These are phyloP conservation scores for Mycena vitilis DNA, from an alignment of 768 basidiomycete genomes.

Conservation along the genomic window DNA sequence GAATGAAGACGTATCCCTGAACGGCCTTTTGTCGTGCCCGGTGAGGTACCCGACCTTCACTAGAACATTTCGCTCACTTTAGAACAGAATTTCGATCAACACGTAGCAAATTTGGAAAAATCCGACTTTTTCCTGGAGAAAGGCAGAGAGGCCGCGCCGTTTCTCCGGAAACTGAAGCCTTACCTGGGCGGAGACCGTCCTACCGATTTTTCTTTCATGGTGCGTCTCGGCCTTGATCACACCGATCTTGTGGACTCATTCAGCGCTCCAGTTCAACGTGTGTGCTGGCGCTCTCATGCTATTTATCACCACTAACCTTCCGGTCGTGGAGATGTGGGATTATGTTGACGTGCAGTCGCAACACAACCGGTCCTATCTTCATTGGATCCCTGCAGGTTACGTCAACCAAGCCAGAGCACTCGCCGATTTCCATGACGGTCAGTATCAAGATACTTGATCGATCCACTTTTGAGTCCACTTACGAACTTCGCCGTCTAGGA, in stretches of 20 bases:
- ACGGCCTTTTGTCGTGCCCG: constrained; percentile 59
- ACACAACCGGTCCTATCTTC: constrained; percentile 60
- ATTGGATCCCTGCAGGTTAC: constrained; percentile 48
- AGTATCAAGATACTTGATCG: no score
- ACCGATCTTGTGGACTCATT: not conserved
- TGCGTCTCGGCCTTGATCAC: constrained; percentile 34
- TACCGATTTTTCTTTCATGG: constrained; percentile 55
- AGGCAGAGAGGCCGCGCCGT: constrained; percentile 48
- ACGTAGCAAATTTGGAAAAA: constrained; percentile 54
- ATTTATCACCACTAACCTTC: not conserved
- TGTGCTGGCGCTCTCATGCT: constrained; percentile 21
- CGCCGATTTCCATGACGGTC: constrained; percentile 68
- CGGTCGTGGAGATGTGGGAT: constrained; percentile 54
- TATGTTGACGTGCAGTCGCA: constrained; percentile 66
- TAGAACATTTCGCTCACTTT: not conserved
- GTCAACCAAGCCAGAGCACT: constrained; percentile 59
- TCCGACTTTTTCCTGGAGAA: constrained; percentile 52
- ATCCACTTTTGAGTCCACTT: no score
- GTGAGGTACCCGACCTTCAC: constrained; percentile 42
- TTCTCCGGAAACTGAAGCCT: constrained; percentile 52
- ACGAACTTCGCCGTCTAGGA: no score
- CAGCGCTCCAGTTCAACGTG: constrained; percentile 59
- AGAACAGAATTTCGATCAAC: constrained; percentile 48
- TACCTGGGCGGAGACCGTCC: constrained; percentile 52
- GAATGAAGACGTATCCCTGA: constrained; percentile 56